Conservation (phyloP, 352 stramenopile species). For the Pythium pectinolyticum region DNA sequence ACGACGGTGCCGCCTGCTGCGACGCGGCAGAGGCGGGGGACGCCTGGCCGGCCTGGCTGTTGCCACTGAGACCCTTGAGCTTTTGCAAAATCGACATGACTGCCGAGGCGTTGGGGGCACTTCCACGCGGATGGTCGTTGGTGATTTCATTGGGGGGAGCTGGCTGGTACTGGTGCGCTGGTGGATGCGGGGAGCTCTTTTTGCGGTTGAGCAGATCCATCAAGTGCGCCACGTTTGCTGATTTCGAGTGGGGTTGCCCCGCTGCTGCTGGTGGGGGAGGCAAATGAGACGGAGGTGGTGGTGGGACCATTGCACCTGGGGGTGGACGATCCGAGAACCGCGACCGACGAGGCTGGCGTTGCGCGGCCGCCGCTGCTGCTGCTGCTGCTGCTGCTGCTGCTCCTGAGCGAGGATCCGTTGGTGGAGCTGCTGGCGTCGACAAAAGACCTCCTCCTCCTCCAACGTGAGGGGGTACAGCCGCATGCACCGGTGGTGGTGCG, state of each 20-base stretch:
- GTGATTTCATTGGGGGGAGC: conserved; percentile 45
- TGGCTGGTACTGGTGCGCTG: conserved; percentile 1
- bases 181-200: conserved; percentile 27
- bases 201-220: conserved; percentile 84
- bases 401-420: not conserved
- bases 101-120: conserved; percentile 56
- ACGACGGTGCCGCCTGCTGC: conserved; percentile 15
- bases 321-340: conserved; percentile 32
- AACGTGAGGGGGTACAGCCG: conserved; percentile 8
- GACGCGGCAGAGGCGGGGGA: not conserved
- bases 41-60: conserved; percentile 16
- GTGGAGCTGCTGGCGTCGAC: conserved; percentile 5
- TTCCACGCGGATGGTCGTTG: conserved; percentile 43
- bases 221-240: conserved; percentile 75
- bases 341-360: conserved; percentile 36
- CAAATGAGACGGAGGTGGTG: conserved; percentile 15
- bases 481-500: conserved; percentile 18
- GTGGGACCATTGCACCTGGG: conserved; percentile 16
- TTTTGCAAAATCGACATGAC: conserved; percentile 89
- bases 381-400: too few relatives aligned
- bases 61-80: conserved; percentile 69
- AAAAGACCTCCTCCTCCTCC: conserved; percentile 21
- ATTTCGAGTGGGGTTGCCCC: conserved; percentile 35
- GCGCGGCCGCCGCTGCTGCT: too few relatives aligned
- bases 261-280: conserved; percentile 17